phyloP scores from a whole-genome alignment of 2,329 filamentous ascomycete genomes.

The Herpotrichia juniperi region DNA sequence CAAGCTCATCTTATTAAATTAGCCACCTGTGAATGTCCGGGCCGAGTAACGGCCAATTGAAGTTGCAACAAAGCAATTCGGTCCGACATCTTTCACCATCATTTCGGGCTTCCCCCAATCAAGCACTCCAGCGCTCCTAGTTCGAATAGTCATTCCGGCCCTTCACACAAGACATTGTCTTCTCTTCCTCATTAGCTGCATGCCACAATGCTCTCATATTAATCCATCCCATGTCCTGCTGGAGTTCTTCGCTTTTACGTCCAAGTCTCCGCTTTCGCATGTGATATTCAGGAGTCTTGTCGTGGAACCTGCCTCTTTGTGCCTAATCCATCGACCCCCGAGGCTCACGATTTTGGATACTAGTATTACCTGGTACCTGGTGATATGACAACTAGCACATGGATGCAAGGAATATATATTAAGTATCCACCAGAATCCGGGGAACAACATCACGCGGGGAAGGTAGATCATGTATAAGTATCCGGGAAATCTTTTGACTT shows the following conservation, averaged over 20 bases:
- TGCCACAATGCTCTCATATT: neutral
- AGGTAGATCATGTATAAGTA: neutral
- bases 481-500: no score
- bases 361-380: neutral
- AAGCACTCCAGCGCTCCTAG: neutral
- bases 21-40: no score
- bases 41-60: no score
- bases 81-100: neutral
- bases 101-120: constrained; percentile 2
- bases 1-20: no score
- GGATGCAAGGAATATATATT: neutral
- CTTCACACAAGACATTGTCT: neutral
- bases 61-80: no score
- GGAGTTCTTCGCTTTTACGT: neutral
- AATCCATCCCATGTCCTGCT: neutral
- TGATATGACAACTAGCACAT: neutral
- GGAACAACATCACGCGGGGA: neutral
- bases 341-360: neutral
- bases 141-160: neutral
- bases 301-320: constrained; percentile 7
- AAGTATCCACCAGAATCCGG: neutral
- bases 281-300: neutral
- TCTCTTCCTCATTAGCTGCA: neutral
- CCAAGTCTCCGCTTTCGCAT: neutral
- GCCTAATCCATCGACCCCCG: neutral